Evolutionary conservation across 2,329 filamentous ascomycete species (phyloP), one percentile per base, ranked within the genome.

Genomic region (Sordariomycetes sp.): DNA sequence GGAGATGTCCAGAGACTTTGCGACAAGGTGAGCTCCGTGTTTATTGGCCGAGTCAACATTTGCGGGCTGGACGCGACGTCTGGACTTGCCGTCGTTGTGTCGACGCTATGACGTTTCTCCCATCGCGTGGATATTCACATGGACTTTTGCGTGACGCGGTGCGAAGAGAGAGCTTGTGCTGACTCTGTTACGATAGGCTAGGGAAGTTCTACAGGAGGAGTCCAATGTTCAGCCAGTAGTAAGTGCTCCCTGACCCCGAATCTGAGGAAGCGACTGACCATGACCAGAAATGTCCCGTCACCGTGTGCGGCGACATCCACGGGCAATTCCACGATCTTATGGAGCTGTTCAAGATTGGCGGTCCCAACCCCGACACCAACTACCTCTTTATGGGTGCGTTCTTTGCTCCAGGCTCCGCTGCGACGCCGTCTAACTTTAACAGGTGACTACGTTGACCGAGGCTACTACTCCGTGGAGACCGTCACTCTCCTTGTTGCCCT

Each of bases 161-260:
- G n/a, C n/a, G n/a, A n/a, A 40, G 33, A 23, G 32, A 12, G 19
- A 32, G 16, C 17, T 7, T n/a, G 9, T 16, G 24, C 32, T 34
- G 23, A 34, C 32, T 17, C 6, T 9, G n/a, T 21, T 16, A 21
- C 25, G 33, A 25, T 49, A 94, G 87, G 88, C 92, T 55, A 79
- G 88, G 63, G 92, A 98, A 66, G 88, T 98, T 41, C 70, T 98
- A 48, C 87, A 94, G 64, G 87, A 94, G 35, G 92, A 98, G 67
- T 95, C 88, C 37, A 98, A 98, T 57, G 92, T 98, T 45, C 92
- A 98, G 68, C 92, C 92, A 58, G 92, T 98, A 65, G 88, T 95
- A 85, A 45, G 72, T 70, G 40, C 21, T 9, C 7, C 40, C 57
- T 60, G 47, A 56, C 48, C 26, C 39, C 39, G 43, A 32, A 42